These are phyloP conservation scores for Priceomyces fermenticarens DNA, from an alignment of 805 yeast species.

Conservation along the genomic window DNA sequence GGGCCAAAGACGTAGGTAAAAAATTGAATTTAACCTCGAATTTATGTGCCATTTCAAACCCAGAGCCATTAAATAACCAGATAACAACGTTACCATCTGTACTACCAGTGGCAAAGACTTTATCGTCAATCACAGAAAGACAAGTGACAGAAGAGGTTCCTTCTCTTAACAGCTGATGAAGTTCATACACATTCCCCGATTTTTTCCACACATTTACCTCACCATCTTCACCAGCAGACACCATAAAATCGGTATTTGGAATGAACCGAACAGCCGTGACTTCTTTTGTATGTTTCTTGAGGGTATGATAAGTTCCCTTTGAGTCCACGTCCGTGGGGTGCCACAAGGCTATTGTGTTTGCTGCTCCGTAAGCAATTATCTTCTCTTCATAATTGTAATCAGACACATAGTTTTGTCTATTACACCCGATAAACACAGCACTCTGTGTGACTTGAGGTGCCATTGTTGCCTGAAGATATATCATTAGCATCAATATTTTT, in stretches of 20 bases:
- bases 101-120: constrained; percentile 56
- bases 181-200: constrained; percentile 17
- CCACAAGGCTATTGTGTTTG: constrained; percentile 64
- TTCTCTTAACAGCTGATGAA: constrained; percentile 29
- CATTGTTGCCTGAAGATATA: not conserved
- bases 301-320: constrained; percentile 50
- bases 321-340: constrained; percentile 44
- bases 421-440: constrained; percentile 71
- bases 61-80: constrained; percentile 39
- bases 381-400: constrained; percentile 42
- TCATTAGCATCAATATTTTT: not conserved
- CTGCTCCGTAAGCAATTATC: constrained; percentile 71
- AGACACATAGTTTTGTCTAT: constrained; percentile 58
- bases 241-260: constrained; percentile 41
- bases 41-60: constrained; percentile 21
- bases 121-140: constrained; percentile 39
- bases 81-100: constrained; percentile 57
- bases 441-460: constrained; percentile 26
- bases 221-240: constrained; percentile 70
- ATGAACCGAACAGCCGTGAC: constrained; percentile 64
- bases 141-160: constrained; percentile 55
- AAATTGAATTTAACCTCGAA: constrained; percentile 45
- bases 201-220: constrained; percentile 58
- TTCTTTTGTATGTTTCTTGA: constrained; percentile 58
- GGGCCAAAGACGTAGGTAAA: constrained; percentile 33